These are phyloP conservation scores for Talaromyces nanjingensis DNA, from an alignment of 495 filamentous ascomycete species.

Conservation along the genomic window DNA sequence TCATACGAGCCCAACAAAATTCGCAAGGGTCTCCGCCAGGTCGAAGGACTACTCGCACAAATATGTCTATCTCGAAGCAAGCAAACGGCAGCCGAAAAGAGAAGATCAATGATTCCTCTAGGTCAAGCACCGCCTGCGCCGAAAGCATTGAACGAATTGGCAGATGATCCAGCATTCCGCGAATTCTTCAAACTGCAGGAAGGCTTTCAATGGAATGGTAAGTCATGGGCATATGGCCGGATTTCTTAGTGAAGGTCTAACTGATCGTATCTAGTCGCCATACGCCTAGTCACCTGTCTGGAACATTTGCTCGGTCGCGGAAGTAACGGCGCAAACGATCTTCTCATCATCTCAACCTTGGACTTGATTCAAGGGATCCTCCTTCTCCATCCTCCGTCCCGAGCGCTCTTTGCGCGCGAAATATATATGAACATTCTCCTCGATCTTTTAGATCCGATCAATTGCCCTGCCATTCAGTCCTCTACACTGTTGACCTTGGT, in stretches of 20 bases:
- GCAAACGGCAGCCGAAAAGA: constrained; percentile 34
- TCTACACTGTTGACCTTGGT: constrained; percentile 84
- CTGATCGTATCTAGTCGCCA: constrained; percentile 51
- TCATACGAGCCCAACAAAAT: constrained; percentile 86
- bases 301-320: constrained; percentile 79
- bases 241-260: constrained; percentile 2
- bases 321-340: constrained; percentile 75
- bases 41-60: constrained; percentile 92
- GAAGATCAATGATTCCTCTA: constrained; percentile 30
- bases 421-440: constrained; percentile 95
- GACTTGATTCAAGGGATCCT: constrained; percentile 87
- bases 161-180: constrained; percentile 81
- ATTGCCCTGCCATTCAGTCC: constrained; percentile 85
- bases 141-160: constrained; percentile 64
- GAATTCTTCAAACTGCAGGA: constrained; percentile 97
- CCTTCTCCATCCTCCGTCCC: constrained; percentile 87
- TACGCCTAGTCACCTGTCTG: constrained; percentile 77
- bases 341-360: constrained; percentile 80
- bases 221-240: neutral
- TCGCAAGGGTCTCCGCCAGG: constrained; percentile 87
- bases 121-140: constrained; percentile 28
- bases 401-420: constrained; percentile 79
- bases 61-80: constrained; percentile 73
- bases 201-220: constrained; percentile 94
- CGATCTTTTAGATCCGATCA: constrained; percentile 89